These are phyloP conservation scores for Primulina eburnea DNA, from an alignment of 257 asterid genomes.

Conservation along the genomic window DNA sequence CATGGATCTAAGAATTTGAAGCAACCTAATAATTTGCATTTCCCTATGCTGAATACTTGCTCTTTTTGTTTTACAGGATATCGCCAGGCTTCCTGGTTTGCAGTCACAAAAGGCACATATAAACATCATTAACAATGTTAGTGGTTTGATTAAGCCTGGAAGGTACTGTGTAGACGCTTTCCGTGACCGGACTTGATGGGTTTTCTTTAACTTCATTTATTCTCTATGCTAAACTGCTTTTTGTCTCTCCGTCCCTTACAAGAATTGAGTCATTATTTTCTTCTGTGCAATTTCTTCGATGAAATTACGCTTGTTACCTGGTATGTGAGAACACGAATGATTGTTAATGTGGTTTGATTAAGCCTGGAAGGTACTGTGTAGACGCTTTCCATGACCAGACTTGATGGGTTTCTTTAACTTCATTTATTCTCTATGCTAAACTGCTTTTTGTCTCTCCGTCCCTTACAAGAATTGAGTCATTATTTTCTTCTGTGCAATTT, in stretches of 20 bases:
- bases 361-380: constrained; percentile 50
- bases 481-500: neutral
- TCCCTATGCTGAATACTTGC: neutral
- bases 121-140: constrained; percentile 44
- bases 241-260: neutral
- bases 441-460: neutral
- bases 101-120: constrained; percentile 35
- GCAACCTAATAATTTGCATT: neutral
- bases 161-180: constrained; percentile 32
- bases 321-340: too few relatives aligned
- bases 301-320: neutral
- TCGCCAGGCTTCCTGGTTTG: constrained; percentile 41
- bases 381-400: neutral
- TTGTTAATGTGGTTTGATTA: constrained; percentile 42
- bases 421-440: too few relatives aligned
- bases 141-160: constrained; percentile 52
- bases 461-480: neutral
- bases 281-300: neutral
- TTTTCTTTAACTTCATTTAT: too few relatives aligned
- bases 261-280: neutral
- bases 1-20: neutral
- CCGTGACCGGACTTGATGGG: neutral
- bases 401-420: too few relatives aligned
- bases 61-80: constrained; percentile 31
- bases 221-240: too few relatives aligned